Evolutionary conservation across 1,284 basidiomycete genomes (phyloP).

Genomic region (Cutaneotrichosporon dermatis): DNA sequence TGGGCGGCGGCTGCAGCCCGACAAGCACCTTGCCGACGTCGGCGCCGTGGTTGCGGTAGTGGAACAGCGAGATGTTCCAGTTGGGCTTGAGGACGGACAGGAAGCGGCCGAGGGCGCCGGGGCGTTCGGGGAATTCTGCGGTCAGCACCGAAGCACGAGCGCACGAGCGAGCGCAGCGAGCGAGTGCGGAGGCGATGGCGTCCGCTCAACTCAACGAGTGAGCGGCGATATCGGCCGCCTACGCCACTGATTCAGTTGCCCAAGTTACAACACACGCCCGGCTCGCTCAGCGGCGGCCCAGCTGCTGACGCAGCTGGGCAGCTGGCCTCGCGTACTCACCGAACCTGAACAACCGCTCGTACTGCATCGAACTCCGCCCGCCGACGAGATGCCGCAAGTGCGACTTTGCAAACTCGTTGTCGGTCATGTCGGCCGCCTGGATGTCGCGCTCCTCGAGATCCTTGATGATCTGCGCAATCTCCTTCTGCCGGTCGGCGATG

Average conservation of each 20-base stretch:
- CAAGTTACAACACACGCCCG: too few relatives aligned
- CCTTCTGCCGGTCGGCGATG: slow-evolving; percentile 56
- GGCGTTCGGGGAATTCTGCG: slow-evolving; percentile 92
- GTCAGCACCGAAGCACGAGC: neutral
- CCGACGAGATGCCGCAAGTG: slow-evolving; percentile 95
- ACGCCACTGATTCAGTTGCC: too few relatives aligned
- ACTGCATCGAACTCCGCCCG: slow-evolving; percentile 65
- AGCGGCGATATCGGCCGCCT: too few relatives aligned
- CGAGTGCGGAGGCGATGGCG: too few relatives aligned
- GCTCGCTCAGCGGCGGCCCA: too few relatives aligned
- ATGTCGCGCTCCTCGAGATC: slow-evolving; percentile 66
- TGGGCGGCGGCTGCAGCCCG: slow-evolving; percentile 81
- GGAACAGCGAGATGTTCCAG: slow-evolving; percentile 96
- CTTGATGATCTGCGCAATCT: slow-evolving; percentile 64
- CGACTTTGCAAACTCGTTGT: slow-evolving; percentile 92
- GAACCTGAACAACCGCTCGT: slow-evolving; percentile 91
- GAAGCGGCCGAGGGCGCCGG: slow-evolving; percentile 86
- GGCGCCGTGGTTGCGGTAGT: slow-evolving; percentile 95
- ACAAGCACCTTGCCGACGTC: slow-evolving; percentile 88
- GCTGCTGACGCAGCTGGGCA: too few relatives aligned
- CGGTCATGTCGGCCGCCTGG: slow-evolving; percentile 81
- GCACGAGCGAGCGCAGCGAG: too few relatives aligned
- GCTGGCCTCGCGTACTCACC: slow-evolving; percentile 55
- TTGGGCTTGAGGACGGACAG: slow-evolving; percentile 71
- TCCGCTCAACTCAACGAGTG: too few relatives aligned